A percentile compares a stretch with the other conserved stretches of the same genome.
Conservation (phyloP, 2,329 filamentous ascomycete genomes). For the Aureobasidium subglaciale region DNA sequence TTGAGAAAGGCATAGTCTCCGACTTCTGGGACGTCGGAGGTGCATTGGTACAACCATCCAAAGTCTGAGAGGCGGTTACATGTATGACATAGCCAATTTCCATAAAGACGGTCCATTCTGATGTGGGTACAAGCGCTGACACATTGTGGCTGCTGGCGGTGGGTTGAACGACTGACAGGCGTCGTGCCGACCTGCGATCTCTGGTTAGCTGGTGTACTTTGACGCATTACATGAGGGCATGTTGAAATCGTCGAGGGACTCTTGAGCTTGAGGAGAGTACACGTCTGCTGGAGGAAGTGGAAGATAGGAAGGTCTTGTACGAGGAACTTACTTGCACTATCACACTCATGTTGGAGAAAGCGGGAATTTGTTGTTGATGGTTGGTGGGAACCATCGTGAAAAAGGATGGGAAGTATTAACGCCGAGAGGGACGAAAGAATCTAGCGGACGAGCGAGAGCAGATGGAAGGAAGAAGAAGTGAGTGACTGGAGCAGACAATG, state of each 20-base stretch:
- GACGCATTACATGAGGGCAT: too few relatives aligned
- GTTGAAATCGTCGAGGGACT: background rate
- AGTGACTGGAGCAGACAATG: background rate
- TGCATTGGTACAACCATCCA: constrained; percentile 70
- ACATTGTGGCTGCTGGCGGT: background rate
- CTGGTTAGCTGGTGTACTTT: background rate
- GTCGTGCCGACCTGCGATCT: background rate
- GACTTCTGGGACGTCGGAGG: constrained; percentile 45
- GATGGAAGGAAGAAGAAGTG: background rate
- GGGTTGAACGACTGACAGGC: background rate
- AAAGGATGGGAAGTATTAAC: background rate
- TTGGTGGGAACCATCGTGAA: background rate
- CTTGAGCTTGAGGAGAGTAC: too few relatives aligned
- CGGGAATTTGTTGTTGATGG: background rate
- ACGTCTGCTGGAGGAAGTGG: too few relatives aligned
- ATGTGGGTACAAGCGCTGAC: constrained; percentile 55
- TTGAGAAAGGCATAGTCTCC: constrained; percentile 4
- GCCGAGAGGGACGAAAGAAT: background rate
- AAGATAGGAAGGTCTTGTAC: background rate
- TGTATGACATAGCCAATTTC: constrained; percentile 46
- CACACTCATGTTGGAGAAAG: constrained; percentile 3
- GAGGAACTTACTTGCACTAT: background rate
- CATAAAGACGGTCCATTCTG: constrained; percentile 60
- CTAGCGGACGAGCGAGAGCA: background rate
- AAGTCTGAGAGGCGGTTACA: constrained; percentile 52